phyloP scores from a whole-genome alignment of 1,284 basidiomycete genomes.

The Limonomyces culmigenus region DNA sequence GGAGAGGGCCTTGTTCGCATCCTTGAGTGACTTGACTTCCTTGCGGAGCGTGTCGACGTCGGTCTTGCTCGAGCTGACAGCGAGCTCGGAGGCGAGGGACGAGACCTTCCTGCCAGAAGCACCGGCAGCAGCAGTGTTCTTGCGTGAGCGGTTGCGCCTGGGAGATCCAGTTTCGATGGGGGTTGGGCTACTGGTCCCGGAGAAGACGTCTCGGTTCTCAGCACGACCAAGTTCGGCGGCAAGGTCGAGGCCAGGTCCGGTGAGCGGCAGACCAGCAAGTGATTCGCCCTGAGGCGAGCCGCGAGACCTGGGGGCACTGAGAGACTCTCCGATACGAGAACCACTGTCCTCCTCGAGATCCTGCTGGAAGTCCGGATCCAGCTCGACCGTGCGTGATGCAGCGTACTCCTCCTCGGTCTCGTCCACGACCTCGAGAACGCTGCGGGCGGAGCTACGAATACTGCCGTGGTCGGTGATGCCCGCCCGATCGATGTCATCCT shows the following conservation, averaged over 20 bases:
- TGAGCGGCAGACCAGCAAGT: slow-evolving; percentile 64
- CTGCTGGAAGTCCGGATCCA: slow-evolving; percentile 18
- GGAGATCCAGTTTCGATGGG: slow-evolving; percentile 28
- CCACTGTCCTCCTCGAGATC: slow-evolving; percentile 19
- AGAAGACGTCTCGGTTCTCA: slow-evolving; percentile 62
- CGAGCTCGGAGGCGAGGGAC: slow-evolving; percentile 20
- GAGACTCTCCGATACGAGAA: slow-evolving; percentile 1
- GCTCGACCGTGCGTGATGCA: slow-evolving; percentile 1
- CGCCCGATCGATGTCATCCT: slow-evolving; percentile 32
- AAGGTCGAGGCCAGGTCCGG: slow-evolving; percentile 75
- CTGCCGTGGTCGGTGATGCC: slow-evolving; percentile 33
- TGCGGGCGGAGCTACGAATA: slow-evolving; percentile 23
- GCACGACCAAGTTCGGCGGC: slow-evolving; percentile 82
- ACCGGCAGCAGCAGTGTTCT: slow-evolving; percentile 11
- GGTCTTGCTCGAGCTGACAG: slow-evolving; percentile 22
- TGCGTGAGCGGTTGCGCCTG: slow-evolving; percentile 26
- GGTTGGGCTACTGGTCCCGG: slow-evolving; percentile 33
- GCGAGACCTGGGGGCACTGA: not conserved
- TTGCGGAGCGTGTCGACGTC: slow-evolving; percentile 55
- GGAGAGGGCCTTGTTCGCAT: slow-evolving; percentile 87
- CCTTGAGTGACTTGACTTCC: slow-evolving; percentile 82
- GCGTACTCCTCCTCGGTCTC: slow-evolving; percentile 28
- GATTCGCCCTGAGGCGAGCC: slow-evolving; percentile 48
- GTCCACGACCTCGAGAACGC: slow-evolving; percentile 19
- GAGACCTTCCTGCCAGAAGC: slow-evolving; percentile 20